phyloP scores from a whole-genome alignment of 495 filamentous ascomycete species.

The Elasticomyces elasticus region DNA sequence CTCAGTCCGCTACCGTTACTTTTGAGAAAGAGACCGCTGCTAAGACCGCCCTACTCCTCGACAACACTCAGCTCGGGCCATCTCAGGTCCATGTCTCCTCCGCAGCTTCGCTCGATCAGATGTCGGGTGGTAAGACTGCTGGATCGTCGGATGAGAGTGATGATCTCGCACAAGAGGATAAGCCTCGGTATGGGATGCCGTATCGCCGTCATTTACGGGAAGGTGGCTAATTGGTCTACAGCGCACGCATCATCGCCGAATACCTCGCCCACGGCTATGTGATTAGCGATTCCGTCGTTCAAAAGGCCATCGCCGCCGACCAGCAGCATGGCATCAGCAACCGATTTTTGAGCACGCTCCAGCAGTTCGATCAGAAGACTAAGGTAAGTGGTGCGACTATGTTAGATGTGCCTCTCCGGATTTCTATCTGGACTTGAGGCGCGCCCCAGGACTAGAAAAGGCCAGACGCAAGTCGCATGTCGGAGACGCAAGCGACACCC shows the following conservation, averaged over 20 bases:
- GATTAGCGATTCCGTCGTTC: constrained; percentile 72
- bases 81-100: constrained; percentile 68
- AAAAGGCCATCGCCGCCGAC: constrained; percentile 79
- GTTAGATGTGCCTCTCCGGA: no score
- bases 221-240: background rate
- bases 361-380: constrained; percentile 69
- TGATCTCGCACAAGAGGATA: constrained; percentile 83
- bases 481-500: no score
- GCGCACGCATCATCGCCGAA: constrained; percentile 63
- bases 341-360: constrained; percentile 63
- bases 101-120: constrained; percentile 52
- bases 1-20: constrained; percentile 76
- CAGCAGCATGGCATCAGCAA: constrained; percentile 76
- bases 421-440: no score
- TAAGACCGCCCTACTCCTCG: constrained; percentile 90
- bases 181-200: no score
- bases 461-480: no score
- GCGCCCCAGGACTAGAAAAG: no score
- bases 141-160: constrained; percentile 45
- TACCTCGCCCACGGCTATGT: constrained; percentile 91
- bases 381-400: no score
- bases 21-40: constrained; percentile 95
- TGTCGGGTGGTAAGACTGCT: constrained; percentile 45
- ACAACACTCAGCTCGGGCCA: constrained; percentile 83
- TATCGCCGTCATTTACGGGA: background rate